A percentile compares a stretch with the other conserved stretches of the same genome.
phyloP scores from a whole-genome alignment of 331 rosid species.

The Prunus yedoensis region DNA sequence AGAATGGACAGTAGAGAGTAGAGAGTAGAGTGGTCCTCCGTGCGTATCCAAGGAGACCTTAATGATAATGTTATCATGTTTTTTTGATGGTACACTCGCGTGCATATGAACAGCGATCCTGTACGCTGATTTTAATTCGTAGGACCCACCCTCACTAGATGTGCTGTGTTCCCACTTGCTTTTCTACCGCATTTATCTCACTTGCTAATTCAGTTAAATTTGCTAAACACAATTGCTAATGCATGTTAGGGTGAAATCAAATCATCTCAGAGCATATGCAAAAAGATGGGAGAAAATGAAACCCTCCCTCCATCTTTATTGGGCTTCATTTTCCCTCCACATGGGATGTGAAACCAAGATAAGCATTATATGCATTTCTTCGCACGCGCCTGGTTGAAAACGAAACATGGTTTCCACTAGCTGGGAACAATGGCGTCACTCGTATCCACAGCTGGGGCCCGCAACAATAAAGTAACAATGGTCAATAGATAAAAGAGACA shows the following conservation, averaged over 20 bases:
- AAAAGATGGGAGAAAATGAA: too few species aligned
- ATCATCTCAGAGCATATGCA: too few species aligned
- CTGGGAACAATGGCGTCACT: conserved; percentile 18
- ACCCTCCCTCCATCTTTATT: background rate
- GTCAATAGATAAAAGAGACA: conserved; percentile 10
- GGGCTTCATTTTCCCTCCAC: too few species aligned
- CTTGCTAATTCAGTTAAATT: background rate
- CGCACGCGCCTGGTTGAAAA: background rate
- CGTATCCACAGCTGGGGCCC: conserved; percentile 28
- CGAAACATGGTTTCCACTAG: background rate
- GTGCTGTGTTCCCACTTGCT: background rate
- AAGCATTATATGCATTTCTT: too few species aligned
- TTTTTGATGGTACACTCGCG: conserved; percentile 49
- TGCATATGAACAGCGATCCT: conserved; percentile 56
- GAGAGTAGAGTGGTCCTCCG: conserved; percentile 10
- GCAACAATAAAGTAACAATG: conserved; percentile 1
- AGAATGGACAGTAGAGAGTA: too few species aligned
- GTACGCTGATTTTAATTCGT: conserved; percentile 23
- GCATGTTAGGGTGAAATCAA: too few species aligned
- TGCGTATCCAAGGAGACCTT: background rate
- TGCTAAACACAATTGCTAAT: background rate
- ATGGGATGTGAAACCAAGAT: too few species aligned
- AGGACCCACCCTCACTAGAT: background rate
- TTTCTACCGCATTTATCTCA: background rate
- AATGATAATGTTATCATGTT: conserved; percentile 55